These are phyloP conservation scores for Myxozyma geophila DNA, from an alignment of 805 yeast genomes.

Conservation along the genomic window DNA sequence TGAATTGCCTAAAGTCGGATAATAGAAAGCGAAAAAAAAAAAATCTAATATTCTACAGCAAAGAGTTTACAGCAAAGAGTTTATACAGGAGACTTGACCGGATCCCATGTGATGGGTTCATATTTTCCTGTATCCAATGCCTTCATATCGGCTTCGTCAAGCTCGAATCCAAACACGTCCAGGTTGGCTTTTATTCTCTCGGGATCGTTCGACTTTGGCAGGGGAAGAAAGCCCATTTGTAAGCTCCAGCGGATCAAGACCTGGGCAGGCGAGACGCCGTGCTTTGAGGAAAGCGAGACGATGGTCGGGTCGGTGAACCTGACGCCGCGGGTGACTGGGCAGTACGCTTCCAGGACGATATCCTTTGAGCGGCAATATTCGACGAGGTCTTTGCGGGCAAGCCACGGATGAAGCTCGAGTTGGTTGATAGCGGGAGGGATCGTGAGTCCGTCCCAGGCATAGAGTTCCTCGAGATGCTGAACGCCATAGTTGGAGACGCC, in stretches of 20 bases:
- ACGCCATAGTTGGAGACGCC: slow-evolving; percentile 71
- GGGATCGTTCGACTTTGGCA: slow-evolving; percentile 65
- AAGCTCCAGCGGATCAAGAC: slow-evolving; percentile 56
- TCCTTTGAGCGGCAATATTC: slow-evolving; percentile 52
- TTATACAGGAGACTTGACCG: slow-evolving; percentile 36
- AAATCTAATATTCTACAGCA: background rate
- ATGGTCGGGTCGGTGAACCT: slow-evolving; percentile 48
- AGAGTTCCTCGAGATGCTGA: slow-evolving; percentile 60
- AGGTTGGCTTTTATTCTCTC: slow-evolving; percentile 59
- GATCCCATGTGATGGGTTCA: slow-evolving; percentile 47
- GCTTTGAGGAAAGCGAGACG: slow-evolving; percentile 47
- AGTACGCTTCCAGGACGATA: slow-evolving; percentile 63
- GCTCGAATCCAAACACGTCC: slow-evolving; percentile 55
- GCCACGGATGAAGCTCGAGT: slow-evolving; percentile 61
- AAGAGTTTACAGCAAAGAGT: background rate
- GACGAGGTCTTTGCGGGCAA: slow-evolving; percentile 49
- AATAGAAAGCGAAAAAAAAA: background rate
- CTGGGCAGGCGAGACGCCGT: slow-evolving; percentile 52
- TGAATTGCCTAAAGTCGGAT: background rate
- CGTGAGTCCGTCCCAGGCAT: slow-evolving; percentile 52
- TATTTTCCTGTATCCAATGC: slow-evolving; percentile 39
- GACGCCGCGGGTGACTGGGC: slow-evolving; percentile 63
- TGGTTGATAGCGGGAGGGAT: slow-evolving; percentile 72
- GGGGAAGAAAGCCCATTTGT: slow-evolving; percentile 57
- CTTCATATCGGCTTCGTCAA: slow-evolving; percentile 42